A percentile compares a stretch with the other conserved stretches of the same genome.
Conservation (phyloP, 2,329 filamentous ascomycete species). For the Xylogone sp. region DNA sequence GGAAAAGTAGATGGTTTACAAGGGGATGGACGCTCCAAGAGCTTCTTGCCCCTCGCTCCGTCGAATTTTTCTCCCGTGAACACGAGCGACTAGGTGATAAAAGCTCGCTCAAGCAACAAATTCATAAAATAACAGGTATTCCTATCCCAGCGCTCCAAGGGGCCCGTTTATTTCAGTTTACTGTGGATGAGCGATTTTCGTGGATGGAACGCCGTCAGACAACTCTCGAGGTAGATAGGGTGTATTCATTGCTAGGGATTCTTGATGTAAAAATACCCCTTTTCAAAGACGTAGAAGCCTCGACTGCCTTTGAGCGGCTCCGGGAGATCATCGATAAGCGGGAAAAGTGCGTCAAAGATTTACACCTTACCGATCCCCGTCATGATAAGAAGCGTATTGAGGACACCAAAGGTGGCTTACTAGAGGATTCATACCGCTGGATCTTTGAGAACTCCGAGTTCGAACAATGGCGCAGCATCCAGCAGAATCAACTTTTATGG, state of each 20-base stretch:
- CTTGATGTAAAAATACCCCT: conserved; percentile 40
- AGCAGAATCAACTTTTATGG: conserved; percentile 26
- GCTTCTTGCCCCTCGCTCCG: conserved; percentile 8
- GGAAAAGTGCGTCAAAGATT: conserved; percentile 4
- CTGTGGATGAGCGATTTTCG: conserved; percentile 22
- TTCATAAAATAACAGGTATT: conserved; percentile 5
- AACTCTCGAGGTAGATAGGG: conserved; percentile 32
- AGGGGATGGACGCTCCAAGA: conserved; percentile 4
- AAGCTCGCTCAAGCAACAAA: conserved; percentile 6
- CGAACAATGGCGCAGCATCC: conserved; percentile 18
- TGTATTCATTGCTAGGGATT: conserved; percentile 39
- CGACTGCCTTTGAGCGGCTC: conserved; percentile 27
- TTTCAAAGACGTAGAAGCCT: conserved; percentile 32
- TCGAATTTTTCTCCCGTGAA: conserved; percentile 8
- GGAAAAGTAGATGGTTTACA: conserved; percentile 4
- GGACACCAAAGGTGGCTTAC: conserved; percentile 17
- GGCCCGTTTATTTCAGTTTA: conserved; percentile 3
- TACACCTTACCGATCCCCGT: conserved; percentile 9
- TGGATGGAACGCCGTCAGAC: conserved; percentile 35
- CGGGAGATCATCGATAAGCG: conserved; percentile 28
- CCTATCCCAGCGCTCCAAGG: conserved; percentile 4
- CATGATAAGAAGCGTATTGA: conserved; percentile 10
- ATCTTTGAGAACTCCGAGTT: conserved; percentile 27
- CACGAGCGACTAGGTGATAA: conserved; percentile 7
- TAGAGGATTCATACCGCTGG: conserved; percentile 30